Evolutionary conservation across 805 yeast genomes (phyloP).

Genomic region (Yamadazyma phyllophila): DNA sequence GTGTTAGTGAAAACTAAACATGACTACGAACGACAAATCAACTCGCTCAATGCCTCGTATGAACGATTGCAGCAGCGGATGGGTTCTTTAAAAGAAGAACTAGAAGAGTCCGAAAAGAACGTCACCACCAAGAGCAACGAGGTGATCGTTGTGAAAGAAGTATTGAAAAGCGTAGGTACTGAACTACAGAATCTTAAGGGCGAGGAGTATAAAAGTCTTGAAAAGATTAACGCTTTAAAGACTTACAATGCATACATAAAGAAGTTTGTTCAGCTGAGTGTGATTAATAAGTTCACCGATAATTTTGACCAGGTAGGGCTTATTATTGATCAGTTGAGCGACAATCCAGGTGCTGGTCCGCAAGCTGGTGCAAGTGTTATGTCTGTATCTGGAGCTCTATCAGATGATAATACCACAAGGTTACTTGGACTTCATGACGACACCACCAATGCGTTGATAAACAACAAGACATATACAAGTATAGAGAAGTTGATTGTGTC

Average conservation of each 20-base stretch:
- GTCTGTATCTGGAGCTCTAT: too few species aligned
- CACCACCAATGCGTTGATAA: constrained; percentile 7
- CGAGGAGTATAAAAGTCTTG: background rate
- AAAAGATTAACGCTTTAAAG: constrained; percentile 8
- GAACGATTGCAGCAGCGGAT: constrained; percentile 1
- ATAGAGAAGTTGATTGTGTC: constrained; percentile 4
- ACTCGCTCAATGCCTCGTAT: background rate
- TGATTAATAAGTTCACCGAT: constrained; percentile 9
- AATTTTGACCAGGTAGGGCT: constrained; percentile 10
- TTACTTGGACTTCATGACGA: constrained; percentile 4
- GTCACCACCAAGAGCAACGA: constrained; percentile 5
- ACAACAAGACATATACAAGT: constrained; percentile 3
- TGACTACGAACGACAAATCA: constrained; percentile 7
- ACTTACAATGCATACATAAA: constrained; percentile 9
- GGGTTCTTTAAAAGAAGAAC: background rate
- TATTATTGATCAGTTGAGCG: constrained; percentile 6
- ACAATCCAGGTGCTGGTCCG: too few species aligned
- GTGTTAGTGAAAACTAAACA: background rate
- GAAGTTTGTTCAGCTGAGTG: constrained; percentile 9
- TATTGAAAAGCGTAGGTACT: constrained; percentile 4
- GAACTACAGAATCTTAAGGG: constrained; percentile 4
- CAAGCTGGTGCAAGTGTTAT: too few species aligned
- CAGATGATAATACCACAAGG: constrained; percentile 10
- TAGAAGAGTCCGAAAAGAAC: background rate
- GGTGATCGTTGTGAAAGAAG: constrained; percentile 7